A percentile compares a stretch with the other conserved stretches of the same genome.
Conservation (phyloP, 2,329 filamentous ascomycete species). For the Aspergillus pseudoterreus region DNA sequence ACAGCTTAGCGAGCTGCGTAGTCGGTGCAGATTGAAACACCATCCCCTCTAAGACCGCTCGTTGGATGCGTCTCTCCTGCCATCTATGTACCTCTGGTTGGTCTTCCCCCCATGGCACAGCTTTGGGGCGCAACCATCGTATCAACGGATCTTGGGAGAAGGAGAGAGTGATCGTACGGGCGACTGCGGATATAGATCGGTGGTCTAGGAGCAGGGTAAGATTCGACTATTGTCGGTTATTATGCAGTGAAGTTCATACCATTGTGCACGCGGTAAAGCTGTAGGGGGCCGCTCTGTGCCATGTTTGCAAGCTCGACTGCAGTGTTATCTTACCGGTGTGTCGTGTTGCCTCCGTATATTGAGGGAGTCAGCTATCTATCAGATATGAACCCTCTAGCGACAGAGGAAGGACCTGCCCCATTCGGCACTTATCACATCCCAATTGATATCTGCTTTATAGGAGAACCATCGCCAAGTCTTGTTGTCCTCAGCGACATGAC, state of each 20-base stretch:
- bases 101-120: constrained; percentile 11
- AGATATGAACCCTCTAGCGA: neutral
- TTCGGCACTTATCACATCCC: neutral
- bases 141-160: constrained; percentile 25
- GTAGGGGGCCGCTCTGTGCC: neutral
- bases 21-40: constrained; percentile 15
- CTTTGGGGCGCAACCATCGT: constrained; percentile 21
- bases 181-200: constrained; percentile 10
- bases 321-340: neutral
- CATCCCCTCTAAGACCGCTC: constrained; percentile 14
- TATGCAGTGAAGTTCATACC: neutral
- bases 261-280: neutral
- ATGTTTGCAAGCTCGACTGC: neutral
- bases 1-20: constrained; percentile 7
- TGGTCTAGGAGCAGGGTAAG: constrained; percentile 9
- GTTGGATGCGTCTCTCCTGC: constrained; percentile 23
- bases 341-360: no score
- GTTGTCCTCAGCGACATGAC: neutral
- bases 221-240: neutral
- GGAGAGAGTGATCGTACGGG: constrained; percentile 18
- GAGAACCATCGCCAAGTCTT: neutral
- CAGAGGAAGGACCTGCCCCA: neutral
- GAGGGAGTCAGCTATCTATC: neutral
- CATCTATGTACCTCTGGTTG: constrained; percentile 12
- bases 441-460: neutral